Evolutionary conservation across 495 filamentous ascomycete genomes (phyloP), one percentile per base, ranked within the genome.

Genomic region (Penicillium lividum): DNA sequence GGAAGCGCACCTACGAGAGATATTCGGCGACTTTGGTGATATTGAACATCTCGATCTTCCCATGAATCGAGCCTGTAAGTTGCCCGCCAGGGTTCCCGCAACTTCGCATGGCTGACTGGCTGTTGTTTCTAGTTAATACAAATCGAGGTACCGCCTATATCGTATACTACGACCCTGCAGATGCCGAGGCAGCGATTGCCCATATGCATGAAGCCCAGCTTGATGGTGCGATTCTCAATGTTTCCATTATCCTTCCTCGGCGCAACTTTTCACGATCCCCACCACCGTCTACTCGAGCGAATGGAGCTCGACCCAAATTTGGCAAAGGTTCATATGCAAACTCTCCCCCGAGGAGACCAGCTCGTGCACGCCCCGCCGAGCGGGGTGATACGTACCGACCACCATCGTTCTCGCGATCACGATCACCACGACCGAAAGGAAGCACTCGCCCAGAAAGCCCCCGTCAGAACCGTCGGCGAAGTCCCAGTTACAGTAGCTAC

Each of bases 191-290:
- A 16, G 94, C 94, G 27, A 95, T 99, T 62, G 85, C 92, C 46
- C 89, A 96, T 67, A 98, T 99, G 95, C 95, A 99, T 70, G 94
- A 99, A 79, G 91, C 91, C 13, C 91, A 97, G 62, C 77, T 99
- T 44, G 94, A 99, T 75, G 95, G 94, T 40, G 82, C 89, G 15
- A 74, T 86, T 18, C 86, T 99, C 70, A 89, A 87, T 63, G 94
- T 99, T 28, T 97, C 93, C 53, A 96, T 98, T 61, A 92, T 98
- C 27, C 78, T 97, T 27, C 93, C 93, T 1, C 89, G 91, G 51
- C 88, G 90, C 57, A 74, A 69, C 46, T 82, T 83, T 53, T 82
- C 80, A 22, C 76, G 74, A 8, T 81, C 79, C 25, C 80, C 80
- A 7, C 80, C 79, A 27, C 77, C 77, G 9, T 51, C 65, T 54